Evolutionary conservation across 169 alveolate genomes (phyloP), one percentile per base, ranked within the genome.

Genomic region (Babesia bigemina): DNA sequence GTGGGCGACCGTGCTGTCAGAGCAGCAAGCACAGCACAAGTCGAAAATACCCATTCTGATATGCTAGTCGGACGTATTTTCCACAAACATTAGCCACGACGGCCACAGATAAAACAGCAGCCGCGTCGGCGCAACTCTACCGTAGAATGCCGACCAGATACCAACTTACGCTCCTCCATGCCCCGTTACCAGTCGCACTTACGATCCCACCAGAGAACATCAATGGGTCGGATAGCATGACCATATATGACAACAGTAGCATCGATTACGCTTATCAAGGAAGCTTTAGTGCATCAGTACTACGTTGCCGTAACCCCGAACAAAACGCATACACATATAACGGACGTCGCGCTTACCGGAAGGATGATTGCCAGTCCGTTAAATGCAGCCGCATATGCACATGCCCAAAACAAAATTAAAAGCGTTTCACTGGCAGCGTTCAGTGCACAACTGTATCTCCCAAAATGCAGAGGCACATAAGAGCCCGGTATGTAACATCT

Each of bases 1-100:
- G 8, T 9, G 65, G 17, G 21, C 66, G 36, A 67, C 76, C 16
- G 76, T 67, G 65, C 33, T 47, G 58, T 66, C 76, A 4, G 76
- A 67, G 42, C 83, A 70, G 70, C 87, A 79, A 49, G 56, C 21
- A 33, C 87, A 67, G 75, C 82, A 79, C 6, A 79, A 61, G 57
- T 79, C 71, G 63, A 79, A 42, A 26, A 79, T 16, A 36, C 63
- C 81, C 87, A 79, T 79, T 63, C 24, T 29, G 1, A 22, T 0
- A 45, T 45, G 19, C 50, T 16, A 33, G 6, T 33, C 39, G 2
- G 6, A 6, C 39, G 39, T 6, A 33, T 33, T 33, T 33, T 4
- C 39, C 39, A 33, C 39, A 33, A 2, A 33, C 39, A 33, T 33
- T 33, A 33, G 39, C 39, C 50, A 45, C 50, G 19, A 10, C 50